A percentile compares a stretch with the other conserved stretches of the same genome.
phyloP scores from a whole-genome alignment of 139 green algal species.

The Picochlorum sp. region DNA sequence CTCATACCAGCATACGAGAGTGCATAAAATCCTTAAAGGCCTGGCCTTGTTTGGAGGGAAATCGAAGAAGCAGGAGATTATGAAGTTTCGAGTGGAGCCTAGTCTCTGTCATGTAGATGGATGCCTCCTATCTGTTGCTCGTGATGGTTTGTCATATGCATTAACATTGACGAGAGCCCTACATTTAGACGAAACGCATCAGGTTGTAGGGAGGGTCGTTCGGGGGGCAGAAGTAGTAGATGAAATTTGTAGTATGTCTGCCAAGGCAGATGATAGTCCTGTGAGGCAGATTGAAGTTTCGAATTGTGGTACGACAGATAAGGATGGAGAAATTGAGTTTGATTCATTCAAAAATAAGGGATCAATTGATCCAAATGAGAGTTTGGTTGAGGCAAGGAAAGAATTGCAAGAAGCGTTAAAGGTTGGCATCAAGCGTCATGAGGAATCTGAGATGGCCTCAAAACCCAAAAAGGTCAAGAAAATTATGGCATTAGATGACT shows the following conservation, averaged over 20 bases:
- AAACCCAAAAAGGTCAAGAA: no score
- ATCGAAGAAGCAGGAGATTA: slow-evolving; percentile 6
- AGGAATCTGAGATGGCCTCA: no score
- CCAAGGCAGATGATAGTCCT: slow-evolving; percentile 38
- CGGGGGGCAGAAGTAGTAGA: slow-evolving; percentile 38
- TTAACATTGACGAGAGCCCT: slow-evolving; percentile 40
- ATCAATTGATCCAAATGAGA: no score
- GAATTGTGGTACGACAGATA: slow-evolving; percentile 10
- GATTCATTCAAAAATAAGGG: neutral
- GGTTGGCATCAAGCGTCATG: no score
- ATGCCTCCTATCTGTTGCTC: slow-evolving; percentile 42
- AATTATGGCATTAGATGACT: no score
- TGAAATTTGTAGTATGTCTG: slow-evolving; percentile 26
- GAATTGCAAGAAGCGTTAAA: no score
- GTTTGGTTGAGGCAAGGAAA: no score
- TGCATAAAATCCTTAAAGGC: slow-evolving; percentile 53
- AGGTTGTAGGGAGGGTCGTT: slow-evolving; percentile 53
- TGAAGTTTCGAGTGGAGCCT: slow-evolving; percentile 22
- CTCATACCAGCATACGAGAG: slow-evolving; percentile 20
- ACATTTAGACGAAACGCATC: slow-evolving; percentile 46
- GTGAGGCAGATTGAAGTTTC: slow-evolving; percentile 5
- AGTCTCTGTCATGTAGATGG: slow-evolving; percentile 32
- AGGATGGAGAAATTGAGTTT: neutral
- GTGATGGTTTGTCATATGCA: slow-evolving; percentile 39
- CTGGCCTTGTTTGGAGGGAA: slow-evolving; percentile 43